Percentiles rank a stretch among this genome's conserved stretches.
Conservation (phyloP, 345 rosid genomes). For the Aurinia saxatilis region DNA sequence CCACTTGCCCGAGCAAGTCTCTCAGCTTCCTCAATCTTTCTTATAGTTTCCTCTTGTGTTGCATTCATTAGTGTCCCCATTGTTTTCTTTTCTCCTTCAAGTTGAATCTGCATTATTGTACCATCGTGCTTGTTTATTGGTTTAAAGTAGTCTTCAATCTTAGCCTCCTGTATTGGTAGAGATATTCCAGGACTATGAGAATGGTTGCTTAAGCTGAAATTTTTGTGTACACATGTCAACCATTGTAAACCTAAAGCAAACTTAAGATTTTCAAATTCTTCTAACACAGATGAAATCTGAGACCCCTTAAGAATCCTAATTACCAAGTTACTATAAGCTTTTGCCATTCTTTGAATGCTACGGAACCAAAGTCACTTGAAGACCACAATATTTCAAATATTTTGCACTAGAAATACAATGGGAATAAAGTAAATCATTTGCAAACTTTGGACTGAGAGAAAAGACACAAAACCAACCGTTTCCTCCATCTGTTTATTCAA, state of each 20-base stretch:
- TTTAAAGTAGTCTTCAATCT: constrained; percentile 69
- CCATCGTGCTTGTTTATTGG: constrained; percentile 84
- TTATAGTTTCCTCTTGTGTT: constrained; percentile 60
- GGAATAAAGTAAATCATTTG: neutral
- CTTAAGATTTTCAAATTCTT: neutral
- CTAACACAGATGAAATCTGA: neutral
- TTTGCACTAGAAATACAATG: too few species aligned
- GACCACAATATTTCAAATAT: too few species aligned
- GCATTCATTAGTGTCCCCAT: too few species aligned
- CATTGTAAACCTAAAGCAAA: neutral
- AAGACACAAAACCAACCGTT: constrained; percentile 45
- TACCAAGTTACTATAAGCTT: too few species aligned
- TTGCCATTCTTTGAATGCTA: neutral
- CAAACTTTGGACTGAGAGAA: neutral
- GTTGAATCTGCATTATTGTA: constrained; percentile 69
- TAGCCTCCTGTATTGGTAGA: constrained; percentile 54
- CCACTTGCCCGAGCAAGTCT: constrained; percentile 29
- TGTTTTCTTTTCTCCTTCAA: too few species aligned
- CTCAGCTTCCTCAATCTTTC: constrained; percentile 51
- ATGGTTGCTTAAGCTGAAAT: neutral
- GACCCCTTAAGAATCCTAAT: too few species aligned
- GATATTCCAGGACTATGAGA: neutral
- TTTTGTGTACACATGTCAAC: neutral
- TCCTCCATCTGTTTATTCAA: constrained; percentile 78
- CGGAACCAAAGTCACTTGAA: neutral